phyloP scores from a whole-genome alignment of 331 rosid species.

The Malus hybrid region DNA sequence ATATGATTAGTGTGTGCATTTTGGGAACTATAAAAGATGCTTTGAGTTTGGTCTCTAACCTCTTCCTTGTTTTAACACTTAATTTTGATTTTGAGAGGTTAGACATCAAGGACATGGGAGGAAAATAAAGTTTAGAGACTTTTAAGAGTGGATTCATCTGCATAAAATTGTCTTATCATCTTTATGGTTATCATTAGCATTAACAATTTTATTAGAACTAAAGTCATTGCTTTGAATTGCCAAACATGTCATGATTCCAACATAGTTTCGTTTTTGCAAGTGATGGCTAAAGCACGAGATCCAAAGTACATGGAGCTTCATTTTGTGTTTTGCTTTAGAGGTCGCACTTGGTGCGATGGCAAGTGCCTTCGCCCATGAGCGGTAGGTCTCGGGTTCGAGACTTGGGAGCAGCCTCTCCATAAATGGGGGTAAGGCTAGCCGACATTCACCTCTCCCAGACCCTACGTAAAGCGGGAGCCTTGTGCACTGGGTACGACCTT shows the following conservation, averaged over 20 bases:
- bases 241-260: not conserved
- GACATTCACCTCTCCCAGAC: too few relatives aligned
- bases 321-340: not conserved
- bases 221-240: not conserved
- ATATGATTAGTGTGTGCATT: not conserved
- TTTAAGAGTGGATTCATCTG: not conserved
- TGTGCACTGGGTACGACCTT: too few relatives aligned
- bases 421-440: too few relatives aligned
- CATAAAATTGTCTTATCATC: not conserved
- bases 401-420: too few relatives aligned
- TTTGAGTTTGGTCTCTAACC: not conserved
- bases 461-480: too few relatives aligned
- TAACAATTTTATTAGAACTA: not conserved
- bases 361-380: too few relatives aligned
- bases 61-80: not conserved
- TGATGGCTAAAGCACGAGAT: not conserved
- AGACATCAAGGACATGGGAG: not conserved
- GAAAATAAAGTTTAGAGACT: not conserved
- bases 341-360: too few relatives aligned
- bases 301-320: not conserved
- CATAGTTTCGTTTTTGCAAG: not conserved
- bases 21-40: not conserved
- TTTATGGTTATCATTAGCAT: not conserved
- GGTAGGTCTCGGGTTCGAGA: too few relatives aligned
- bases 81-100: not conserved